Evolutionary conservation across 495 filamentous ascomycete species (phyloP), one percentile per base, ranked within the genome.

Genomic region (Podospora australis): DNA sequence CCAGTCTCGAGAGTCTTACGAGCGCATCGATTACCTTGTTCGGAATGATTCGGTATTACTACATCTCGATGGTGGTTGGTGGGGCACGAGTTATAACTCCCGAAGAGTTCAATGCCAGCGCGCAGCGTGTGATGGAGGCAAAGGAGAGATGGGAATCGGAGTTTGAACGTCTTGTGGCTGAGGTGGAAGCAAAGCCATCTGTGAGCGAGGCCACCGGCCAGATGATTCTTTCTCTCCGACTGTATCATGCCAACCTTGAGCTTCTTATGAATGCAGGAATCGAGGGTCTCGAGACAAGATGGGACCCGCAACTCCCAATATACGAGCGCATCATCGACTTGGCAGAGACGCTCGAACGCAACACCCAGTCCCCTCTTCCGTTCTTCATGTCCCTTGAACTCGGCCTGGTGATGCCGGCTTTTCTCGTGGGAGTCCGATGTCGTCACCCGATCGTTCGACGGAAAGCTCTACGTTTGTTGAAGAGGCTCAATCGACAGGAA

Each of bases 331-430:
- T 49, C 16, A 34, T 60, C 8, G 34, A 6, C 6, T 11, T 56
- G 8, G 35, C 53, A 2, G 23, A 26, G 9, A 52, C 29, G 14
- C 9, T 56, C 6, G 35, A 35, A 4, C 3, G 13, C 11, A 30
- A 32, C 8, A 56, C 49, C 9, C 13, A 20, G 25, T 46, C 47
- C 9, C 47, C 44, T 6, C 5, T 56, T 14, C 49, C 44, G 1
- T 56, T 48, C 28, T 51, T 60, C 47, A 44, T 60, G 46, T 53
- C 53, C 4, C 44, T 60, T 3, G 57, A 60, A 39, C 57, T 50
- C 1, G 57, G 57, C 7, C 17, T 60, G 8, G 48, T 44, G 3
- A 35, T 54, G 46, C 57, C 53, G 7, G 16, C 56, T 21, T 56
- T 44, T 19, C 8, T 60, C 17, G 36, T 36, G 4, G 46, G 32